Conservation (phyloP, 768 basidiomycete species). For the Tulasnella sp. region DNA sequence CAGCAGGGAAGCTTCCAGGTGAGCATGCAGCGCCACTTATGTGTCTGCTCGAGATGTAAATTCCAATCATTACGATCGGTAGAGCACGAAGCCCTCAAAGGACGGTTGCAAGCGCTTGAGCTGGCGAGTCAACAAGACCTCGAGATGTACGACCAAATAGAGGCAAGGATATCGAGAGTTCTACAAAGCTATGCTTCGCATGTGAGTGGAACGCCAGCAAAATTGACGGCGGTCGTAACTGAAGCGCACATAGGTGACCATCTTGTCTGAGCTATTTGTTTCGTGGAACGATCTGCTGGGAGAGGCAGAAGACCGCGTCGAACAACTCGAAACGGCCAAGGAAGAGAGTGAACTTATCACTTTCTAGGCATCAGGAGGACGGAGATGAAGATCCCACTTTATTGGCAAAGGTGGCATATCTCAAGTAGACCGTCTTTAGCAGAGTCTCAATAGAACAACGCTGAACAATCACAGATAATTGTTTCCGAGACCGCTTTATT, state of each 20-base stretch:
- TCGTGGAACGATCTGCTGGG: constrained; percentile 70
- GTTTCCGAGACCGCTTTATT: neutral
- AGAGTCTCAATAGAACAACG: neutral
- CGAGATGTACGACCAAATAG: constrained; percentile 44
- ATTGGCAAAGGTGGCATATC: neutral
- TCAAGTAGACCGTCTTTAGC: neutral
- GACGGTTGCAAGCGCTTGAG: constrained; percentile 53
- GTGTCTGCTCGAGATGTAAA: neutral
- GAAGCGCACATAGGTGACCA: constrained; percentile 47
- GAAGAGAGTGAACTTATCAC: constrained; percentile 29
- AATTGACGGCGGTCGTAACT: neutral
- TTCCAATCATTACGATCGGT: neutral
- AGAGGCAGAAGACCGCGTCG: constrained; percentile 51
- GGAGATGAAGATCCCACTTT: neutral
- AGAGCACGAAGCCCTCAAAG: constrained; percentile 55
- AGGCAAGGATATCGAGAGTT: constrained; percentile 50
- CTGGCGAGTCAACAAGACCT: constrained; percentile 49
- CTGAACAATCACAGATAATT: neutral
- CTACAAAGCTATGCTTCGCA: constrained; percentile 62
- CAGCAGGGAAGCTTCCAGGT: constrained; percentile 63
- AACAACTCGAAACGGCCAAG: constrained; percentile 46
- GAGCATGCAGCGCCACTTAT: constrained; percentile 1
- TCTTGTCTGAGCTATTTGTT: constrained; percentile 72
- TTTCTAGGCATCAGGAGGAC: neutral
- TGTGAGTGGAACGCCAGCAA: constrained; percentile 30